phyloP scores from a whole-genome alignment of 1,284 basidiomycete genomes.

The Vanrija sp. region DNA sequence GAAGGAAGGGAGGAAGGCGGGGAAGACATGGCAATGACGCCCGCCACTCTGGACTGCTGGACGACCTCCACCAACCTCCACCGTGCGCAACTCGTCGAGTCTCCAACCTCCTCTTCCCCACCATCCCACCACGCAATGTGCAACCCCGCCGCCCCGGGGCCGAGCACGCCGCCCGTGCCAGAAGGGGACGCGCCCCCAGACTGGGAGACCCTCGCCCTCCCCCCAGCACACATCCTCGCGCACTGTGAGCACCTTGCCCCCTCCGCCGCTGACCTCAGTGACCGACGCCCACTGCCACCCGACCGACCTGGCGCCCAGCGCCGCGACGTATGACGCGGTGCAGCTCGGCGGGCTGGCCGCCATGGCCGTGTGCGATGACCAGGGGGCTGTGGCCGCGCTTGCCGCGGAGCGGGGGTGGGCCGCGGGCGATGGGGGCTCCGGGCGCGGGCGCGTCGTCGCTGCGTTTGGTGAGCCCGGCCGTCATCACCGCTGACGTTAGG shows the following conservation, averaged over 20 bases:
- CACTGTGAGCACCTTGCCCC: slow-evolving; percentile 20
- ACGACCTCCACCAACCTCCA: too few relatives aligned
- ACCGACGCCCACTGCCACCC: slow-evolving; percentile 51
- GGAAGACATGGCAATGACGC: neutral
- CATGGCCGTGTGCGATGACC: slow-evolving; percentile 45
- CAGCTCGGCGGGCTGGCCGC: slow-evolving; percentile 38
- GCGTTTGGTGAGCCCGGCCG: slow-evolving; percentile 43
- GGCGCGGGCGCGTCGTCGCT: slow-evolving; percentile 25
- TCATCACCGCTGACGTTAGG: slow-evolving; percentile 27
- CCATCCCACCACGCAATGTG: neutral
- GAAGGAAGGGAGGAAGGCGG: neutral
- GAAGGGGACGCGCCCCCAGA: slow-evolving; percentile 25
- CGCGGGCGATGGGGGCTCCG: neutral
- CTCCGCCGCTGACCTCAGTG: slow-evolving; percentile 24
- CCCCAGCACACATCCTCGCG: slow-evolving; percentile 26
- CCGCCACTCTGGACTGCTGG: too few relatives aligned
- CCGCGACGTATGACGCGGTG: slow-evolving; percentile 23
- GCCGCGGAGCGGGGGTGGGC: slow-evolving; percentile 15
- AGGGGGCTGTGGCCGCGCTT: slow-evolving; percentile 29
- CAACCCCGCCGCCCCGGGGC: neutral
- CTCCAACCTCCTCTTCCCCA: too few relatives aligned
- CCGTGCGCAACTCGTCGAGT: too few relatives aligned
- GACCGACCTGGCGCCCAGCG: slow-evolving; percentile 29
- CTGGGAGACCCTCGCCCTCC: slow-evolving; percentile 31
- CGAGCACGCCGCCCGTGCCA: too few relatives aligned